Percentiles rank a stretch among this genome's conserved stretches.
Evolutionary conservation across 2,329 filamentous ascomycete genomes (phyloP).

Genomic region (Ophiostoma novo-ulmi): DNA sequence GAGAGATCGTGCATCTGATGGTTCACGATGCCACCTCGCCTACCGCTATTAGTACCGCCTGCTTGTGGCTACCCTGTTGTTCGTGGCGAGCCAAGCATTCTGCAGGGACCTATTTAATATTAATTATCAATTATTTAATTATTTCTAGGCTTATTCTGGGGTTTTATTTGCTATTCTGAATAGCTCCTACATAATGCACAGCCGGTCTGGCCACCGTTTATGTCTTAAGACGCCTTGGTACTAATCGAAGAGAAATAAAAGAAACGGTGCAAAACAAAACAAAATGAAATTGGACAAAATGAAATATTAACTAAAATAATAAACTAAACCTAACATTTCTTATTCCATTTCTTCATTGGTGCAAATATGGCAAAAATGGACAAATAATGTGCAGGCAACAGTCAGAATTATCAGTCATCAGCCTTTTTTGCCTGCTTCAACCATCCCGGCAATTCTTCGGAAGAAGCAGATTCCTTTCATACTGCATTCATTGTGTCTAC

Average conservation of each 20-base stretch:
- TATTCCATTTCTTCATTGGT: neutral
- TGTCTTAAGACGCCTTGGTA: too few relatives aligned
- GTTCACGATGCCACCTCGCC: slow-evolving; percentile 8
- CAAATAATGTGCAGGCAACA: neutral
- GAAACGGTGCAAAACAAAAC: too few relatives aligned
- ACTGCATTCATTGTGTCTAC: neutral
- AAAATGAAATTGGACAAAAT: neutral
- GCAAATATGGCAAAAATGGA: neutral
- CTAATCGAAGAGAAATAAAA: too few relatives aligned
- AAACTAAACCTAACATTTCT: neutral
- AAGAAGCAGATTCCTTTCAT: too few relatives aligned
- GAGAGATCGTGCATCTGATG: neutral
- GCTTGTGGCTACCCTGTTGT: neutral
- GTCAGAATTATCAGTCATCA: neutral
- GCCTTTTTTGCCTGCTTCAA: neutral
- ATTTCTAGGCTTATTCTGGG: neutral
- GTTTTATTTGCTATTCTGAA: too few relatives aligned
- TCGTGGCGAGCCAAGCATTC: neutral
- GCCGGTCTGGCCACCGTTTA: too few relatives aligned
- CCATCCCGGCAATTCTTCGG: too few relatives aligned
- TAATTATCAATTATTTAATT: neutral
- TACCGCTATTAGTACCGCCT: neutral
- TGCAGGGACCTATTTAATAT: neutral
- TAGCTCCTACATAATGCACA: too few relatives aligned
- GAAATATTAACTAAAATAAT: neutral